Evolutionary conservation across 2,329 filamentous ascomycete genomes (phyloP).

Genomic region (Paecilomyces sp.): DNA sequence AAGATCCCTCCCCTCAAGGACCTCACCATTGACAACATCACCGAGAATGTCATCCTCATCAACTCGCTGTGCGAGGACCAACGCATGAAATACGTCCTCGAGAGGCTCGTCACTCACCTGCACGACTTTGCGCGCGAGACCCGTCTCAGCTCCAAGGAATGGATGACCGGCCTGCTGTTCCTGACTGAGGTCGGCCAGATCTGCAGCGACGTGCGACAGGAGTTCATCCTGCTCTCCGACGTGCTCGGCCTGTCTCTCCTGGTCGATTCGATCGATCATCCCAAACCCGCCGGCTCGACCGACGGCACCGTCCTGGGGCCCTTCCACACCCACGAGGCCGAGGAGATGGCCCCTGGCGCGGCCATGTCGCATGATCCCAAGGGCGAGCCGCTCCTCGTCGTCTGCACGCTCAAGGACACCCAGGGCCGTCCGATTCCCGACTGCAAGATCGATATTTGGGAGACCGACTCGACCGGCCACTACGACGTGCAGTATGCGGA

Average conservation of each 20-base stretch:
- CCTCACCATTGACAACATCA: conserved; percentile 73
- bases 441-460: conserved; percentile 76
- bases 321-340: conserved; percentile 75
- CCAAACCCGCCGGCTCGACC: conserved; percentile 62
- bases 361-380: conserved; percentile 61
- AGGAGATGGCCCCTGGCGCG: conserved; percentile 47
- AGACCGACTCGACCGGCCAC: conserved; percentile 71
- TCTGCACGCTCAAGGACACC: conserved; percentile 66
- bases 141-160: conserved; percentile 66
- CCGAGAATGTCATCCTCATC: conserved; percentile 65
- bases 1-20: conserved; percentile 51
- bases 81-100: conserved; percentile 64
- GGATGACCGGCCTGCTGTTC: conserved; percentile 68
- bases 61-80: conserved; percentile 62
- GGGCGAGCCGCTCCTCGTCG: conserved; percentile 62
- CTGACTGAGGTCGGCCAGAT: conserved; percentile 67
- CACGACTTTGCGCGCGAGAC: conserved; percentile 80
- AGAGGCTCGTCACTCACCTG: conserved; percentile 66
- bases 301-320: conserved; percentile 76
- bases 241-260: conserved; percentile 71
- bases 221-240: conserved; percentile 78
- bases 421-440: conserved; percentile 54
- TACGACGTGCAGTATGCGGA: conserved; percentile 75
- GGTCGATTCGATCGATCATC: conserved; percentile 77
- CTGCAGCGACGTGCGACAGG: conserved; percentile 63